Base-by-base conservation (phyloP, 1,284 basidiomycete genomes). In the Schizophyllum amplum region DNA sequence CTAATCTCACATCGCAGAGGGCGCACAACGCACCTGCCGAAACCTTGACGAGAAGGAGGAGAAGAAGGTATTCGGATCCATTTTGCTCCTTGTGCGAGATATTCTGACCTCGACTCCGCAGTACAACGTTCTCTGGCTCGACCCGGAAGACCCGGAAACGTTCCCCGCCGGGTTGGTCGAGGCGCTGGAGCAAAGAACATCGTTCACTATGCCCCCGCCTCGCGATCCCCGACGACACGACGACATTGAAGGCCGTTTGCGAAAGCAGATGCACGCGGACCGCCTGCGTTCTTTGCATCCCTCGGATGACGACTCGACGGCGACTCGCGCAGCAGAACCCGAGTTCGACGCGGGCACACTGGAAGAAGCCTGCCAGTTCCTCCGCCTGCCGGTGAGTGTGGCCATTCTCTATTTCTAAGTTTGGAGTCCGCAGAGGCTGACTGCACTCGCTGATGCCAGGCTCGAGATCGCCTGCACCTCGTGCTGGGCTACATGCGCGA, bases 121-220 rank as follows among this genome's bases (percentile, higher is more conserved):
- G 90, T 90, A 90, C 70, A 91, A 91, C 66, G 79, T 87, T 24
- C 72, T 91, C 25, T 89, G 86, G 81, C 74, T 92, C 52, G 80
- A 90, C 65, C 83, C 87, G 1, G 73, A 75, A 56, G 78, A 84
- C 63, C 70, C 73, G 5, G 79, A 84, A 27, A 75, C 85, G 20
- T 83, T 92, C 64, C 89, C 90, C 21, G 67, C 75, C 20, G 83
- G 80, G 11, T 70, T 92, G 47, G 67, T 83, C 56, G 82, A 87
- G 24, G 78, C 78, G 1, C 66, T 91, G 52, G 70, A 73, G 51
- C 70, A 80, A 48, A 71, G 75, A 56, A 68, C 66, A 20, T 3
- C 33, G 17, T 42, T 42, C 7, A 64, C 64, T 55, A 62, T 72
- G 9, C 61, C 58, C 20, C 64, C 65, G 25, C 62, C 61, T 20